These are phyloP conservation scores for Pluteus cervinus DNA, from an alignment of 768 basidiomycete species.

Conservation along the genomic window DNA sequence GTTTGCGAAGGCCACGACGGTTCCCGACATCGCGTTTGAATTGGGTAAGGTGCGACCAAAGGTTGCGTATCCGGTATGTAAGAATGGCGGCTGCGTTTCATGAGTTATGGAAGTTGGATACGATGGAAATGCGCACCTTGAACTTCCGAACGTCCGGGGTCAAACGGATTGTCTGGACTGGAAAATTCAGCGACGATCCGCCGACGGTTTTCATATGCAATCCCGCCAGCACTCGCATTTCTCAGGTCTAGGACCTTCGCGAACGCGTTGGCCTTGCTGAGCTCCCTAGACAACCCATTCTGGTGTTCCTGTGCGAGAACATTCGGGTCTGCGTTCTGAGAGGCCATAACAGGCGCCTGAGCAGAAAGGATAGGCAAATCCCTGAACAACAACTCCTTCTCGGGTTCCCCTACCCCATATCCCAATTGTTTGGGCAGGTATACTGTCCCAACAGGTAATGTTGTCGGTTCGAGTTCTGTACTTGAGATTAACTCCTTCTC, in stretches of 20 bases:
- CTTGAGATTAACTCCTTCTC: slow-evolving; percentile 35
- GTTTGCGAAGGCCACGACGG: slow-evolving; percentile 64
- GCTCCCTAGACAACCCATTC: slow-evolving; percentile 26
- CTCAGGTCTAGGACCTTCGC: slow-evolving; percentile 73
- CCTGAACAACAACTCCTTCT: slow-evolving; percentile 61
- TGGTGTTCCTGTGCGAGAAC: slow-evolving; percentile 8
- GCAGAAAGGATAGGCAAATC: slow-evolving; percentile 54
- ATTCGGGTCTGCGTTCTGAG: background rate
- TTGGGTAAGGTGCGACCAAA: slow-evolving; percentile 67
- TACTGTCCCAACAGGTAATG: slow-evolving; percentile 30
- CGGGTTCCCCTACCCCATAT: slow-evolving; percentile 59
- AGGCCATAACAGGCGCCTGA: slow-evolving; percentile 14
- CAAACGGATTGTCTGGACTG: slow-evolving; percentile 52
- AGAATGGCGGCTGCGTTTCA: slow-evolving; percentile 65
- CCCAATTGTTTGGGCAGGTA: slow-evolving; percentile 47
- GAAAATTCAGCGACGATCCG: slow-evolving; percentile 81
- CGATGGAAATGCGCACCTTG: slow-evolving; percentile 59
- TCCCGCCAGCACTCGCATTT: slow-evolving; percentile 84
- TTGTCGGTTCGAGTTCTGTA: slow-evolving; percentile 17
- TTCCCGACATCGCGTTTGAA: slow-evolving; percentile 75
- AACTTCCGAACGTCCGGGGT: slow-evolving; percentile 82
- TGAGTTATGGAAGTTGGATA: background rate
- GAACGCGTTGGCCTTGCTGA: slow-evolving; percentile 47
- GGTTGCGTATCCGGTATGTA: slow-evolving; percentile 78
- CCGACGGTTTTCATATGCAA: slow-evolving; percentile 80